These are phyloP conservation scores for Fomitopsis serialis DNA, from an alignment of 768 basidiomycete genomes.

Conservation along the genomic window DNA sequence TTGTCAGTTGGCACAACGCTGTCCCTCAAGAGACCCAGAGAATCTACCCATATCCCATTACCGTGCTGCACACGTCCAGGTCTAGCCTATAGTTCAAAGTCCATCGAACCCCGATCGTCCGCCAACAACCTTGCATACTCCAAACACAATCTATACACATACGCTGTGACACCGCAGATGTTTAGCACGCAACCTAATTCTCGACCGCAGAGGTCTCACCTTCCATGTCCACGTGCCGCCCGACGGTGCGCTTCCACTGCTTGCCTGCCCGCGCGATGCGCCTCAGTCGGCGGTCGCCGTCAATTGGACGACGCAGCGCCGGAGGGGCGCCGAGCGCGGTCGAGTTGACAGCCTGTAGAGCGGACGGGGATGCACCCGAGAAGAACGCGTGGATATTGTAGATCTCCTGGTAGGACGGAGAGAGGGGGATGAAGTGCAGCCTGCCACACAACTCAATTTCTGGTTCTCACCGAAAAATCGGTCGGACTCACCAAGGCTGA, in stretches of 20 bases:
- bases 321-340: slow-evolving; percentile 31
- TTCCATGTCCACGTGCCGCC: slow-evolving; percentile 88
- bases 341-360: slow-evolving; percentile 48
- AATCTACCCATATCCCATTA: not conserved
- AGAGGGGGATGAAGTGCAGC: slow-evolving; percentile 94
- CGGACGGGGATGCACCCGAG: slow-evolving; percentile 70
- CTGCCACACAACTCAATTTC: too few relatives aligned
- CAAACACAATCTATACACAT: slow-evolving; percentile 81
- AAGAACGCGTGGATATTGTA: slow-evolving; percentile 95
- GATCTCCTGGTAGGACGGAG: slow-evolving; percentile 81
- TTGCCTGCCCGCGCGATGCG: slow-evolving; percentile 91
- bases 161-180: slow-evolving; percentile 43
- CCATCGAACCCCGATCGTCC: slow-evolving; percentile 79
- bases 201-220: slow-evolving; percentile 40
- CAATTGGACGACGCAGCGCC: slow-evolving; percentile 32
- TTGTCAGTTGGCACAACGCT: too few relatives aligned
- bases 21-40: too few relatives aligned
- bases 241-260: slow-evolving; percentile 84
- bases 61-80: not conserved
- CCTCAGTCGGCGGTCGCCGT: slow-evolving; percentile 68
- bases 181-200: slow-evolving; percentile 6
- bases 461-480: too few relatives aligned
- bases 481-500: slow-evolving; percentile 83
- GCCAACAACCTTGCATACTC: slow-evolving; percentile 85
- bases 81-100: slow-evolving; percentile 21